Conservation (phyloP, 2,329 filamentous ascomycete species). For the Sporothrix luriei region DNA sequence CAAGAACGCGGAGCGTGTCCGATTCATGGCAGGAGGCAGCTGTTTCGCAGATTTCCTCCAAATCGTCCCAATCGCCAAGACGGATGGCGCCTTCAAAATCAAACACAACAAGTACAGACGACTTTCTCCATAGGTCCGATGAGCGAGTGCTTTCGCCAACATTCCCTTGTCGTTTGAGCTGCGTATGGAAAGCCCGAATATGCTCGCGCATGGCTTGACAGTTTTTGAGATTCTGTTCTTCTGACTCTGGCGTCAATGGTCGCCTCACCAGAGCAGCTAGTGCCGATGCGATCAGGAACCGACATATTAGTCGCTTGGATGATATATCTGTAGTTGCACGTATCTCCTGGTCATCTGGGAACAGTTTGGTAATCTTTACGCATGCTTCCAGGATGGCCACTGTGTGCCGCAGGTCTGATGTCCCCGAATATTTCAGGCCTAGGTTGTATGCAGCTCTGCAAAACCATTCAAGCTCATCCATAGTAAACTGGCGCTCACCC, state of each 20-base stretch:
- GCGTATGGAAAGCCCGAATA: constrained; percentile 59
- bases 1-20: constrained; percentile 62
- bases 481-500: constrained; percentile 57
- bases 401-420: constrained; percentile 57
- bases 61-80: constrained; percentile 67
- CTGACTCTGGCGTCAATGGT: constrained; percentile 50
- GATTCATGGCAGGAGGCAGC: constrained; percentile 51
- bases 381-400: constrained; percentile 60
- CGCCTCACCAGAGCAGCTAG: constrained; percentile 55
- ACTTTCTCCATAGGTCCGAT: constrained; percentile 61
- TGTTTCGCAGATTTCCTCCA: constrained; percentile 62
- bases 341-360: constrained; percentile 51
- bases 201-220: constrained; percentile 66
- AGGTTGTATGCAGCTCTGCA: constrained; percentile 80
- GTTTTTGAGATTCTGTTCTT: constrained; percentile 56
- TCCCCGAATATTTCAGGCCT: constrained; percentile 61
- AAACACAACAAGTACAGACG: constrained; percentile 69
- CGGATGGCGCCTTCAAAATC: constrained; percentile 75
- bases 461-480: constrained; percentile 78
- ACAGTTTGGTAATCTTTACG: constrained; percentile 54
- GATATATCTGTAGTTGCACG: constrained; percentile 51
- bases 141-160: constrained; percentile 49
- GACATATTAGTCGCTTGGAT: constrained; percentile 65
- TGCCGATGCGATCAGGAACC: constrained; percentile 65
- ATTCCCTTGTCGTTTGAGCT: constrained; percentile 47